A percentile compares a stretch with the other conserved stretches of the same genome.
Evolutionary conservation across 192 early-diverging fungal species (phyloP).

Genomic region (Rhizophagus prolifer): DNA sequence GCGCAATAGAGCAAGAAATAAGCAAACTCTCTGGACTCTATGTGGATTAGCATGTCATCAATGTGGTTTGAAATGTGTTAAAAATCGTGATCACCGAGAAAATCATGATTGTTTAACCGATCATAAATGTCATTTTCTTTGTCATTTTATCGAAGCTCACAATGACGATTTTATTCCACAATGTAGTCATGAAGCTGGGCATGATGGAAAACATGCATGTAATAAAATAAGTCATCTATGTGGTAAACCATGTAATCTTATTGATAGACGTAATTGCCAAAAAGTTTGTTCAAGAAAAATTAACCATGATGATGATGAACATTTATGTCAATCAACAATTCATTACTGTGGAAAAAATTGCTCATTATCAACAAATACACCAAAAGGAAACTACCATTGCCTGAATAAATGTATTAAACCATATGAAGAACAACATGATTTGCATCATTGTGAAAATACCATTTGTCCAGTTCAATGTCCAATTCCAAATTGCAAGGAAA

Average conservation of each 20-base stretch:
- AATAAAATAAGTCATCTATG: slow-evolving; percentile 13
- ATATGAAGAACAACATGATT: slow-evolving; percentile 17
- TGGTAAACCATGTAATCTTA: slow-evolving; percentile 1
- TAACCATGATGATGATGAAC: slow-evolving; percentile 20
- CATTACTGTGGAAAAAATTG: slow-evolving; percentile 32
- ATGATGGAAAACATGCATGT: too few relatives aligned
- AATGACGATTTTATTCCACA: background rate
- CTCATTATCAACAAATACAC: slow-evolving; percentile 11
- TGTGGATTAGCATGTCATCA: slow-evolving; percentile 12
- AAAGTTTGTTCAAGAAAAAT: slow-evolving; percentile 22
- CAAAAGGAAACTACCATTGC: slow-evolving; percentile 12
- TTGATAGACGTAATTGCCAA: slow-evolving; percentile 24
- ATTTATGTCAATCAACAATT: slow-evolving; percentile 20
- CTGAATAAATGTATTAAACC: slow-evolving; percentile 22
- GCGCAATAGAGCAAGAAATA: too few relatives aligned
- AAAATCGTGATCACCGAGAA: slow-evolving; percentile 12
- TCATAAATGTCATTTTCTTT: slow-evolving; percentile 17
- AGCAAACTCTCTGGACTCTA: too few relatives aligned
- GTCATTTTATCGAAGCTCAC: slow-evolving; percentile 22
- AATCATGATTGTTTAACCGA: too few relatives aligned
- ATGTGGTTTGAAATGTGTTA: slow-evolving; percentile 24
- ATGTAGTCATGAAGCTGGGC: too few relatives aligned
- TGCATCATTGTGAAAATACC: slow-evolving; percentile 20
- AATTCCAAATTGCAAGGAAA: too few relatives aligned
- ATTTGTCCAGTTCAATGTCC: slow-evolving; percentile 21